A percentile compares a stretch with the other conserved stretches of the same genome.
Conservation (phyloP, 2,329 filamentous ascomycete species). For the Amesomyces nigricolor region DNA sequence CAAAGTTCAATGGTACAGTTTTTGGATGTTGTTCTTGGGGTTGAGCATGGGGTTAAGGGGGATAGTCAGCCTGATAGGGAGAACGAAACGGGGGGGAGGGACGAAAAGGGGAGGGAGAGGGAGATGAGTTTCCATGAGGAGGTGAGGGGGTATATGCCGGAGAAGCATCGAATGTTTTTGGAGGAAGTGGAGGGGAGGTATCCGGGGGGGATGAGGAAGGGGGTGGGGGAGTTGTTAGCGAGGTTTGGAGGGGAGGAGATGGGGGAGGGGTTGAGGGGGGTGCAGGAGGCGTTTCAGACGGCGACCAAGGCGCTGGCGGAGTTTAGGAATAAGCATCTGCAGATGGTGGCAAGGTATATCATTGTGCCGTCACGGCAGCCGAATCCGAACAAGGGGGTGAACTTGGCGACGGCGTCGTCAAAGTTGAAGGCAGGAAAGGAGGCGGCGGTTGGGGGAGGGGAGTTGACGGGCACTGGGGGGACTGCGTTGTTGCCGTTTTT, state of each 20-base stretch:
- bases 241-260: constrained; percentile 37
- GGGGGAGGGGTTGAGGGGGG: constrained; percentile 30
- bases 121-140: constrained; percentile 49
- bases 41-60: constrained; percentile 60
- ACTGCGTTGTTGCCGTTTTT: constrained; percentile 84
- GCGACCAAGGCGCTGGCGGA: constrained; percentile 69
- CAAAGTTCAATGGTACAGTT: constrained; percentile 92
- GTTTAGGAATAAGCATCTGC: constrained; percentile 80
- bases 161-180: constrained; percentile 73
- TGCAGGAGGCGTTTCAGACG: constrained; percentile 55
- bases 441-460: constrained; percentile 19
- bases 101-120: not conserved
- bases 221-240: constrained; percentile 49
- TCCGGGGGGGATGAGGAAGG: constrained; percentile 48
- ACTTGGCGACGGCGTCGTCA: constrained; percentile 43
- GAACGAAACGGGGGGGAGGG: not conserved
- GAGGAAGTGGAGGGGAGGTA: constrained; percentile 51
- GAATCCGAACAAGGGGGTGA: constrained; percentile 27
- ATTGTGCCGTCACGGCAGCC: constrained; percentile 62
- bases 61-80: constrained; percentile 26
- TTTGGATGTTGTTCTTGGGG: constrained; percentile 78
- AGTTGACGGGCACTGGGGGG: constrained; percentile 78
- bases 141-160: constrained; percentile 88
- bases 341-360: constrained; percentile 87
- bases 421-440: not conserved